Evolutionary conservation across 2,329 filamentous ascomycete species (phyloP).

Genomic region (Neonectria faginata): DNA sequence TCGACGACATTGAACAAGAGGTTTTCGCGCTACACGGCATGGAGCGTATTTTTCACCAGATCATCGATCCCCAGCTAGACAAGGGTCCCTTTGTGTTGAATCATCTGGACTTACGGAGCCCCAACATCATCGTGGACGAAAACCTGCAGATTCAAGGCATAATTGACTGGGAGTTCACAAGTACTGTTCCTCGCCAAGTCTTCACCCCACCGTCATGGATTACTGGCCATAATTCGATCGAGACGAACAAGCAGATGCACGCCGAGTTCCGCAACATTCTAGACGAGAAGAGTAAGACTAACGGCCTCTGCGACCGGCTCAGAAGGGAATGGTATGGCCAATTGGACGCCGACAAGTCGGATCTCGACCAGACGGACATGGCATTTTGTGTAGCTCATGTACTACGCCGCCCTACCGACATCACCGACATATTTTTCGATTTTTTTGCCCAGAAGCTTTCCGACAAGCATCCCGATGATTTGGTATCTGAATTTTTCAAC

Average conservation of each 20-base stretch:
- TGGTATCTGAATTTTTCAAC: slow-evolving; percentile 33
- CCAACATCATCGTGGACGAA: slow-evolving; percentile 43
- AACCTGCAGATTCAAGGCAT: slow-evolving; percentile 40
- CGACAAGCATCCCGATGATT: slow-evolving; percentile 23
- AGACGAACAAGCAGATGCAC: background rate
- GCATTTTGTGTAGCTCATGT: slow-evolving; percentile 35
- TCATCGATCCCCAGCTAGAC: slow-evolving; percentile 28
- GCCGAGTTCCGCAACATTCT: slow-evolving; percentile 20
- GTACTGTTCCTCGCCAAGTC: slow-evolving; percentile 30
- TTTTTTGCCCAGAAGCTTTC: slow-evolving; percentile 23
- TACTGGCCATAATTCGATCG: slow-evolving; percentile 24
- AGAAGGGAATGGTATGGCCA: slow-evolving; percentile 35
- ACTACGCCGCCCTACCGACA: slow-evolving; percentile 28
- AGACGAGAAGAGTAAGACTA: slow-evolving; percentile 1
- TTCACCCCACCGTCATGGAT: slow-evolving; percentile 37
- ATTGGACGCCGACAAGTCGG: background rate
- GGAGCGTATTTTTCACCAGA: slow-evolving; percentile 29
- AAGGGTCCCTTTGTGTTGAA: slow-evolving; percentile 38
- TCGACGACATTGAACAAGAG: slow-evolving; percentile 28
- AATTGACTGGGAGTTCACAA: slow-evolving; percentile 45
- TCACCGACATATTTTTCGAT: slow-evolving; percentile 28
- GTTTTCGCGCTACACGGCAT: slow-evolving; percentile 33
- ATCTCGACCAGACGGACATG: slow-evolving; percentile 16
- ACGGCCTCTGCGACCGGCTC: slow-evolving; percentile 20
- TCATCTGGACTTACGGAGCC: slow-evolving; percentile 33